These are phyloP conservation scores for Xanthoconium stramineum DNA, from an alignment of 768 basidiomycete genomes.

Conservation along the genomic window DNA sequence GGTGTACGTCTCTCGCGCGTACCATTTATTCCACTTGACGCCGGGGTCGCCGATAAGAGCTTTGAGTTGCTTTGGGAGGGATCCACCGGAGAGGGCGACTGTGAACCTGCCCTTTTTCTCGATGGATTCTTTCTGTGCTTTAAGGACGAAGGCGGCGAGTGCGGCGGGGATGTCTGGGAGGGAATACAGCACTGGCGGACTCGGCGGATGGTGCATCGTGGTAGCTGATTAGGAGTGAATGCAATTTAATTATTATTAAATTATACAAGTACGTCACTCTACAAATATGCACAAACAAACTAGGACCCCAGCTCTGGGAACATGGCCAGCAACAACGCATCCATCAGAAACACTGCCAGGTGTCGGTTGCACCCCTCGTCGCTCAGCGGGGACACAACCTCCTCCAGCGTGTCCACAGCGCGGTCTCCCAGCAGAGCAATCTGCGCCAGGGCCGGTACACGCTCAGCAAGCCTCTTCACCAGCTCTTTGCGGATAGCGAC, in stretches of 20 bases:
- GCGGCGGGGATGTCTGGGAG: slow-evolving; percentile 63
- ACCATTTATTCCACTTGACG: slow-evolving; percentile 96
- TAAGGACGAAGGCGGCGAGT: slow-evolving; percentile 79
- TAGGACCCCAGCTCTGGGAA: slow-evolving; percentile 68
- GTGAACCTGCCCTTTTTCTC: slow-evolving; percentile 89
- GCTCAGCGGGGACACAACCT: slow-evolving; percentile 58
- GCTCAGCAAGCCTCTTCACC: slow-evolving; percentile 36
- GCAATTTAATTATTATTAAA: background rate
- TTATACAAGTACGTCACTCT: slow-evolving; percentile 16
- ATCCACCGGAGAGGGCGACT: slow-evolving; percentile 91
- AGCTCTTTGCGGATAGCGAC: slow-evolving; percentile 45
- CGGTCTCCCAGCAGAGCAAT: slow-evolving; percentile 45
- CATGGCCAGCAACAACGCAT: slow-evolving; percentile 62
- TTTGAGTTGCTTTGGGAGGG: slow-evolving; percentile 77
- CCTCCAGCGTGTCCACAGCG: slow-evolving; percentile 45
- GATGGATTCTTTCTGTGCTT: slow-evolving; percentile 86
- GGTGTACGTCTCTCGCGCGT: background rate
- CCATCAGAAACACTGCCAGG: slow-evolving; percentile 68
- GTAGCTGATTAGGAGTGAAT: background rate
- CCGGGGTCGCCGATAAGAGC: slow-evolving; percentile 61
- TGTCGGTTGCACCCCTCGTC: slow-evolving; percentile 75
- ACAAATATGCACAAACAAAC: slow-evolving; percentile 29
- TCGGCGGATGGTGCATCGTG: slow-evolving; percentile 50
- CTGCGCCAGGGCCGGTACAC: slow-evolving; percentile 34
- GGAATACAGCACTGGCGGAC: slow-evolving; percentile 66